A percentile compares a stretch with the other conserved stretches of the same genome.
phyloP scores from a whole-genome alignment of 2,329 filamentous ascomycete species.

The Leptographium procerum region DNA sequence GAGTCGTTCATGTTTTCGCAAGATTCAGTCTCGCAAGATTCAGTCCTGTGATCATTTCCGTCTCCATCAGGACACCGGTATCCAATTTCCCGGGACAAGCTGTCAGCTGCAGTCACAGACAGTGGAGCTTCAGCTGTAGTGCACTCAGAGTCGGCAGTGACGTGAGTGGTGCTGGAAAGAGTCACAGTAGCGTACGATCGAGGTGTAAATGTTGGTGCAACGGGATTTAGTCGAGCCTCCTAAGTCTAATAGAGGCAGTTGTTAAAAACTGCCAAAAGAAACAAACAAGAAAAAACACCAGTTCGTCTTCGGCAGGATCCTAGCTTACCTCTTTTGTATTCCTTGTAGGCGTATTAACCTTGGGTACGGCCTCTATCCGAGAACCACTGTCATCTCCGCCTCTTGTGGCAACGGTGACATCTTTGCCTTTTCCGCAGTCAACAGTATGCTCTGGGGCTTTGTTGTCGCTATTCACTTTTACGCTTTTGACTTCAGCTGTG shows the following conservation, averaged over 20 bases:
- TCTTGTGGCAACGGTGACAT: conserved; percentile 5
- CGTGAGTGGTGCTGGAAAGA: not conserved
- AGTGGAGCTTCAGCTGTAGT: not conserved
- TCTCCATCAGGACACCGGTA: not conserved
- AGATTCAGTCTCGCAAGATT: not conserved
- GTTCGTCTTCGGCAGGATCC: conserved; percentile 24
- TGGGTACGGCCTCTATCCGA: conserved; percentile 4
- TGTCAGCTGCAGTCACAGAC: not conserved
- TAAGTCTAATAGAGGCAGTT: conserved; percentile 22
- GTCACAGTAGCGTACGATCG: conserved; percentile 17
- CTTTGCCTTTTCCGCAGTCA: not conserved
- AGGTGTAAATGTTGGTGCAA: conserved; percentile 44
- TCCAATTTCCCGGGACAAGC: not conserved
- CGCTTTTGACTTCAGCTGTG: not conserved
- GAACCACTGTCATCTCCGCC: conserved; percentile 12
- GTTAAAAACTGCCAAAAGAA: too few relatives aligned
- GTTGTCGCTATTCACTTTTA: not conserved
- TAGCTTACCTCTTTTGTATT: conserved; percentile 39
- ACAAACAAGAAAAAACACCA: conserved; percentile 27
- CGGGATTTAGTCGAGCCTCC: conserved; percentile 43
- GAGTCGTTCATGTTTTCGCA: not conserved
- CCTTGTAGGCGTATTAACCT: conserved; percentile 22
- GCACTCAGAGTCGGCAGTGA: conserved; percentile 1
- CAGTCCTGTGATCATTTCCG: not conserved
- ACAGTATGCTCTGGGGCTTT: too few relatives aligned